These are phyloP conservation scores for Aureobasidium sp. DNA, from an alignment of 2,329 filamentous ascomycete genomes.

Conservation along the genomic window DNA sequence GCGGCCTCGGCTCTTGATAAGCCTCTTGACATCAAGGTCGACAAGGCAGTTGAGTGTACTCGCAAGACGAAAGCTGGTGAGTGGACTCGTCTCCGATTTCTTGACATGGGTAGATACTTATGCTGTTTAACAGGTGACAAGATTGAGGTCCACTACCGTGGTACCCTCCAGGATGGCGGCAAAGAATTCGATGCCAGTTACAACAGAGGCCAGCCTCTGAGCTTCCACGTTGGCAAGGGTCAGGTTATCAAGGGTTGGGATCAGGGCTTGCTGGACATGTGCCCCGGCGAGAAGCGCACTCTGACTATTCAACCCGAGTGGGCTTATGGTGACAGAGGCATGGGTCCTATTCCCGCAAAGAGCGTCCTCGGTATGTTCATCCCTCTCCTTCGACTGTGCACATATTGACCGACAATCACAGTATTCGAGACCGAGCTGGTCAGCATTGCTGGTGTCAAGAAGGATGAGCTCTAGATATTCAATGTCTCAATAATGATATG, in stretches of 20 bases:
- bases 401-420: constrained; percentile 31
- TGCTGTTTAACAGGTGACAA: constrained; percentile 55
- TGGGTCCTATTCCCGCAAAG: constrained; percentile 81
- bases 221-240: constrained; percentile 72
- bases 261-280: constrained; percentile 85
- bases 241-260: constrained; percentile 98
- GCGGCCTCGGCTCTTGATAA: constrained; percentile 42
- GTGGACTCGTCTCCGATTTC: not conserved
- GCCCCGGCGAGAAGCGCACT: constrained; percentile 86
- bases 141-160: constrained; percentile 81
- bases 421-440: constrained; percentile 91
- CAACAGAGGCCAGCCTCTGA: constrained; percentile 69
- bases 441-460: constrained; percentile 65
- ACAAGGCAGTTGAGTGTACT: constrained; percentile 64
- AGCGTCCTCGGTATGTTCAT: constrained; percentile 62
- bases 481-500: not conserved
- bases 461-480: constrained; percentile 28
- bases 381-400: constrained; percentile 19
- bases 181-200: constrained; percentile 51
- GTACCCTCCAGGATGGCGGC: constrained; percentile 67
- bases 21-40: constrained; percentile 69
- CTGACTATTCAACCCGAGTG: constrained; percentile 84
- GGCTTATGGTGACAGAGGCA: constrained; percentile 69
- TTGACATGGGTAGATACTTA: not conserved
- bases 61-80: constrained; percentile 55